phyloP scores from a whole-genome alignment of 108 stramenopile genomes.

The Skeletonema tropicum region DNA sequence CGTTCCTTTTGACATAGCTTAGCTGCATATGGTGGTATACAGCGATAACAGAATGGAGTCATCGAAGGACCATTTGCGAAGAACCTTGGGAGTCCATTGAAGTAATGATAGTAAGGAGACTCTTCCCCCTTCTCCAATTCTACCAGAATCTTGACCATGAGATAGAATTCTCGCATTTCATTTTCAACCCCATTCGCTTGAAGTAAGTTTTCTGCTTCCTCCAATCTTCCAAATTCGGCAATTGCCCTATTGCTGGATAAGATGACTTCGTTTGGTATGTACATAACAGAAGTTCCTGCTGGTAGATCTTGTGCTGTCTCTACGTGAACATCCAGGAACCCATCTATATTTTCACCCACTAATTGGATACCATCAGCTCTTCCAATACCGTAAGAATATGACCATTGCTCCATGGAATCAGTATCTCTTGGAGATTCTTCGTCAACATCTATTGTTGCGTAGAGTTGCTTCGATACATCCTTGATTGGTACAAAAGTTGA shows the following conservation, averaged over 20 bases:
- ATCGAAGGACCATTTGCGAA: slow-evolving; percentile 36
- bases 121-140: slow-evolving; percentile 34
- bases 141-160: slow-evolving; percentile 35
- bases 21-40: slow-evolving; percentile 35
- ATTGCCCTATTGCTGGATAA: slow-evolving; percentile 40
- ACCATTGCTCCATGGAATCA: slow-evolving; percentile 52
- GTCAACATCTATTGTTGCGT: slow-evolving; percentile 27
- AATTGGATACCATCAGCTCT: slow-evolving; percentile 47
- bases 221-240: slow-evolving; percentile 50
- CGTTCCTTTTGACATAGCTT: slow-evolving; percentile 27
- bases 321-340: slow-evolving; percentile 20
- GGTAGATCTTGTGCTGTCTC: slow-evolving; percentile 52
- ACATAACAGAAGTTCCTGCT: slow-evolving; percentile 44
- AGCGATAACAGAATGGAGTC: slow-evolving; percentile 41
- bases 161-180: slow-evolving; percentile 31
- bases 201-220: slow-evolving; percentile 43
- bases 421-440: slow-evolving; percentile 46
- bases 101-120: slow-evolving; percentile 23
- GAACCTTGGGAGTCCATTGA: slow-evolving; percentile 33
- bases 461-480: neutral
- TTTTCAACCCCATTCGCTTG: slow-evolving; percentile 7
- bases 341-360: slow-evolving; percentile 22
- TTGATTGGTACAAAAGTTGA: neutral
- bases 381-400: slow-evolving; percentile 47
- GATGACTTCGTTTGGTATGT: slow-evolving; percentile 52